phyloP scores from a whole-genome alignment of 306 rosid species.

The Purshia tridentata region DNA sequence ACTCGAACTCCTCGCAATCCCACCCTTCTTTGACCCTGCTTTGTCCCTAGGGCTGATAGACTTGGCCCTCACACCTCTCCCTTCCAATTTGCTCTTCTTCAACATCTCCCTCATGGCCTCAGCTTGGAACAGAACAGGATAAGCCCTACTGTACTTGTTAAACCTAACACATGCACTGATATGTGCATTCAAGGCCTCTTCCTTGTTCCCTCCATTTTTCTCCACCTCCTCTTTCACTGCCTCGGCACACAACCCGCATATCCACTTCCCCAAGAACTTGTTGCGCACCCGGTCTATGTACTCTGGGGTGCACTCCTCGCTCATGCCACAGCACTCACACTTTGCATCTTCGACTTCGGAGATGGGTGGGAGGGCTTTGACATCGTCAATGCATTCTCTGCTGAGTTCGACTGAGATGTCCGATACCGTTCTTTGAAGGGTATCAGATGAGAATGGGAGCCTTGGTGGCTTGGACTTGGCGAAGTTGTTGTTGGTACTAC shows the following conservation, averaged over 20 bases:
- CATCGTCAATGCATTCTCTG: constrained; percentile 38
- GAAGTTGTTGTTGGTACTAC: constrained; percentile 26
- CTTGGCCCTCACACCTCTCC: constrained; percentile 52
- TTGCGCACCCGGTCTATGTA: constrained; percentile 65
- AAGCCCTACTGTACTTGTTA: constrained; percentile 77
- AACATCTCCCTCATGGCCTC: constrained; percentile 92
- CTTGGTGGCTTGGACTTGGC: constrained; percentile 57
- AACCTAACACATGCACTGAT: constrained; percentile 80
- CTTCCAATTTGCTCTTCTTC: constrained; percentile 65
- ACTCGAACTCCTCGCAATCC: constrained; percentile 78
- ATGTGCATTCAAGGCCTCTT: constrained; percentile 68
- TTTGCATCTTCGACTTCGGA: constrained; percentile 76
- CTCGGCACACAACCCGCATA: constrained; percentile 83
- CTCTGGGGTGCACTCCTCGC: constrained; percentile 87
- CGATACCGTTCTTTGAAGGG: constrained; percentile 68
- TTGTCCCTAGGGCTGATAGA: constrained; percentile 83
- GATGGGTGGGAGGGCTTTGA: constrained; percentile 47
- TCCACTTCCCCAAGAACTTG: constrained; percentile 68
- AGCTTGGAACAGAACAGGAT: constrained; percentile 83
- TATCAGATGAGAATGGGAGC: constrained; percentile 46
- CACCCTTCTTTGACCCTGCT: constrained; percentile 51
- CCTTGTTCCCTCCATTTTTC: constrained; percentile 76
- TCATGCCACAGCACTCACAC: constrained; percentile 97
- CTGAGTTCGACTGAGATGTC: constrained; percentile 71
- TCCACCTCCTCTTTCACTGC: constrained; percentile 88